These are phyloP conservation scores for Pichia californica DNA, from an alignment of 805 yeast genomes.

Conservation along the genomic window DNA sequence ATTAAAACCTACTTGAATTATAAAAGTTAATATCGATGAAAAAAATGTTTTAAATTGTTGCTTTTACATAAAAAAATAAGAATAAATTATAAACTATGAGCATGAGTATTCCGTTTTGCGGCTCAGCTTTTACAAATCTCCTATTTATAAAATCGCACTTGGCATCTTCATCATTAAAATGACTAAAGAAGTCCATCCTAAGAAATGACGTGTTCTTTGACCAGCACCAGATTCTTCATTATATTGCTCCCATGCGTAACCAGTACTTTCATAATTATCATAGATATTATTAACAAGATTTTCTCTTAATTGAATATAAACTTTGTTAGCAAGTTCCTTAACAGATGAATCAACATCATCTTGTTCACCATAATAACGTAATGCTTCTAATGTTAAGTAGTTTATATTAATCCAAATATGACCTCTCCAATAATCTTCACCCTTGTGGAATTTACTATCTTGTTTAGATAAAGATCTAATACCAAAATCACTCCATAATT, in stretches of 20 bases:
- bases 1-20: too few species aligned
- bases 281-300: conserved; percentile 66
- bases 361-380: conserved; percentile 46
- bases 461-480: conserved; percentile 70
- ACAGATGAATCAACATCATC: conserved; percentile 29
- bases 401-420: conserved; percentile 91
- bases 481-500: conserved; percentile 75
- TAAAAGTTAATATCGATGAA: too few species aligned
- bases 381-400: conserved; percentile 68
- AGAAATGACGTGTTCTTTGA: conserved; percentile 79
- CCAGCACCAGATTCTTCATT: conserved; percentile 69
- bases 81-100: too few species aligned
- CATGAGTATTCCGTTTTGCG: neutral
- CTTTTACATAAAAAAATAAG: too few species aligned
- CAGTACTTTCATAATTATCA: conserved; percentile 66
- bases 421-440: conserved; percentile 94
- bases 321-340: conserved; percentile 34
- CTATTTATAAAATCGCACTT: conserved; percentile 24
- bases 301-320: conserved; percentile 54
- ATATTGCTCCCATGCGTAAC: conserved; percentile 89
- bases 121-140: neutral
- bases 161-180: conserved; percentile 83
- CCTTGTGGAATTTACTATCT: conserved; percentile 62
- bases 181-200: conserved; percentile 90
- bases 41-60: too few species aligned